phyloP scores from a whole-genome alignment of 2,329 filamentous ascomycete genomes.

The Colletotrichum caudatum region DNA sequence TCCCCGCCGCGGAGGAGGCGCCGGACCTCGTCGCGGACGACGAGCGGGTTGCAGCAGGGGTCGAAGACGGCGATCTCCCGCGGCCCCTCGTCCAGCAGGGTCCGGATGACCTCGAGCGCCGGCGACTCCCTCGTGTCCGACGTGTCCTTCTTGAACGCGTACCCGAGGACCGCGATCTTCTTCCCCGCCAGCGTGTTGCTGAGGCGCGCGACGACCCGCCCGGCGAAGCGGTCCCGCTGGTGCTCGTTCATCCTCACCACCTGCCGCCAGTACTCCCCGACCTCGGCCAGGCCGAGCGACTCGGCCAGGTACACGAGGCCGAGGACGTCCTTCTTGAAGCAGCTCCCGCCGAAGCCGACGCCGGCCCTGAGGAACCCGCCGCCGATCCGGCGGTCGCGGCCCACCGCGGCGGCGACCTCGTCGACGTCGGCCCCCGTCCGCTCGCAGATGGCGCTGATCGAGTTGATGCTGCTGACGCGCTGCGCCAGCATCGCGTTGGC shows the following conservation, averaged over 20 bases:
- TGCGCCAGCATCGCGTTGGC: constrained; percentile 86
- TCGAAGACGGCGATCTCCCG: constrained; percentile 76
- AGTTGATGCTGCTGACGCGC: constrained; percentile 84
- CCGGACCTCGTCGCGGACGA: constrained; percentile 64
- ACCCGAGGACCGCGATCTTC: constrained; percentile 79
- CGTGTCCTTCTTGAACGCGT: constrained; percentile 84
- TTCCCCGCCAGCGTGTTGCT: constrained; percentile 77
- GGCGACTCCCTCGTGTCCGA: constrained; percentile 79
- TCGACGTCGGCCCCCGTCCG: constrained; percentile 79
- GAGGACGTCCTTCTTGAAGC: constrained; percentile 84
- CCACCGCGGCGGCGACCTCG: constrained; percentile 75
- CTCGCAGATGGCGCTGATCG: constrained; percentile 82
- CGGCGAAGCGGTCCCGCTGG: constrained; percentile 75
- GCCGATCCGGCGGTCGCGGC: constrained; percentile 78
- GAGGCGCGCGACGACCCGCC: constrained; percentile 73
- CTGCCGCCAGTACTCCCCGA: constrained; percentile 79
- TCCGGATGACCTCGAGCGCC: constrained; percentile 74
- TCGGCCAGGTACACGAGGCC: constrained; percentile 82
- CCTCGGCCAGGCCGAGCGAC: constrained; percentile 75
- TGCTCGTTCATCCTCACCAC: constrained; percentile 83
- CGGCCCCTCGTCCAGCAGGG: constrained; percentile 73
- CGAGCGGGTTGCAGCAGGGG: constrained; percentile 67
- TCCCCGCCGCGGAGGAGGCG: constrained; percentile 54
- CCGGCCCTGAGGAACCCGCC: constrained; percentile 78
- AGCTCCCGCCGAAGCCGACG: constrained; percentile 83